phyloP scores from a whole-genome alignment of 108 stramenopile species.

The Fragilaria crotonensis region DNA sequence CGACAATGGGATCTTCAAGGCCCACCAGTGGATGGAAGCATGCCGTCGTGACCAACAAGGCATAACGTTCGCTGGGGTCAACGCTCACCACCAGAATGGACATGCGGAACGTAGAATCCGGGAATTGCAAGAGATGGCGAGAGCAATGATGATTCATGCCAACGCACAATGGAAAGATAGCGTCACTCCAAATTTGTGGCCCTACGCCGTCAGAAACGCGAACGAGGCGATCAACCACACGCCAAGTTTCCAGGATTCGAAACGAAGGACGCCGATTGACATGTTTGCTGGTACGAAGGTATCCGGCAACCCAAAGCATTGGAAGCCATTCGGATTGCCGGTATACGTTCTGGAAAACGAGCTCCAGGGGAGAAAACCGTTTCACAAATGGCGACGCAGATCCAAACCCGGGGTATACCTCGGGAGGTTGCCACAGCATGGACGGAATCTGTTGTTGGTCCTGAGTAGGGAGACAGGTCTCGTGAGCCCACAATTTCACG shows the following conservation, averaged over 20 bases:
- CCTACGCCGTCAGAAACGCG: conserved; percentile 37
- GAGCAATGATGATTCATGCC: conserved; percentile 38
- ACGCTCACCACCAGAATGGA: too few relatives aligned
- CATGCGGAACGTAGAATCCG: conserved; percentile 31
- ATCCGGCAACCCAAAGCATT: too few relatives aligned
- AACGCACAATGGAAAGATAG: conserved; percentile 22
- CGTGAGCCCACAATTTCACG: conserved; percentile 29
- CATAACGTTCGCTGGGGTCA: too few relatives aligned
- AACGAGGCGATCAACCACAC: conserved; percentile 16
- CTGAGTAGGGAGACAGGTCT: conserved; percentile 20
- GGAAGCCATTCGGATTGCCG: too few relatives aligned
- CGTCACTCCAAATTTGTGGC: conserved; percentile 33
- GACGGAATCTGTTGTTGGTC: conserved; percentile 19
- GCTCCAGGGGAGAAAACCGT: too few relatives aligned
- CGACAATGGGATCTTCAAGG: conserved; percentile 46
- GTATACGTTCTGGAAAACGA: too few relatives aligned
- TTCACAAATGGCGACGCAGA: too few relatives aligned
- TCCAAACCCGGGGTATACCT: conserved; percentile 28
- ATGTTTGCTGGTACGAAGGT: too few relatives aligned
- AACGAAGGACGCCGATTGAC: conserved; percentile 4
- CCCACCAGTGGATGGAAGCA: conserved; percentile 11
- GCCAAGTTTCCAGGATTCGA: neutral
- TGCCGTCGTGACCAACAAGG: conserved; percentile 12
- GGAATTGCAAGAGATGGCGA: conserved; percentile 23
- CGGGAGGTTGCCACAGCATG: conserved; percentile 19